Evolutionary conservation across 2,329 filamentous ascomycete genomes (phyloP).

Genomic region (Pleurostoma richardsiae): DNA sequence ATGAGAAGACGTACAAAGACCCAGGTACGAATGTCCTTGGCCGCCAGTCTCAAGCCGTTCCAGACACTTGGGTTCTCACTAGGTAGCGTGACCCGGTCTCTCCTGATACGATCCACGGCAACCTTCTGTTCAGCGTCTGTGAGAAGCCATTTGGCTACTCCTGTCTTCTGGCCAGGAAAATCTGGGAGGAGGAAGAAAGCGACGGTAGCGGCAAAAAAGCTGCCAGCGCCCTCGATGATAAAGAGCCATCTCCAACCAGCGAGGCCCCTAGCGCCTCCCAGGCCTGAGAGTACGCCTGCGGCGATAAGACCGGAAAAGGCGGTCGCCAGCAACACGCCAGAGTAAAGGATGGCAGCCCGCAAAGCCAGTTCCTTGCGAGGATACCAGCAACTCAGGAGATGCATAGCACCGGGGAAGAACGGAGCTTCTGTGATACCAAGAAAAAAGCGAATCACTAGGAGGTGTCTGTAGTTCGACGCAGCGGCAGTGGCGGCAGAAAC

Average conservation of each 20-base stretch:
- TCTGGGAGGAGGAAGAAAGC: conserved; percentile 28
- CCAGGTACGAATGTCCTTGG: conserved; percentile 36
- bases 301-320: conserved; percentile 46
- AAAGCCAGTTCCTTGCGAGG: conserved; percentile 35
- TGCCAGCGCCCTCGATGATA: conserved; percentile 21
- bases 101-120: conserved; percentile 34
- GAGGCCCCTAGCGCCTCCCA: conserved; percentile 20
- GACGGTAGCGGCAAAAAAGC: conserved; percentile 26
- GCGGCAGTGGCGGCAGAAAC: conserved; percentile 42
- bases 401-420: conserved; percentile 43
- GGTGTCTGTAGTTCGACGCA: conserved; percentile 30
- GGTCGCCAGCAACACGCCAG: conserved; percentile 40
- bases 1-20: conserved; percentile 42
- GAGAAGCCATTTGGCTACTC: conserved; percentile 13
- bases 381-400: conserved; percentile 42
- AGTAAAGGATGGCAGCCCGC: conserved; percentile 41
- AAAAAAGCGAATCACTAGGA: conserved; percentile 43
- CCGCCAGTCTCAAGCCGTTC: conserved; percentile 34
- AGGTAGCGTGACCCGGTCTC: conserved; percentile 22
- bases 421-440: conserved; percentile 44
- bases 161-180: conserved; percentile 28
- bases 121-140: conserved; percentile 30
- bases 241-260: conserved; percentile 29
- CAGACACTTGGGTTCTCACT: conserved; percentile 31
- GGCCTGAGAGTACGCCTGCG: conserved; percentile 39